phyloP scores from a whole-genome alignment of 345 rosid species.

The Eucalyptus viminalis region DNA sequence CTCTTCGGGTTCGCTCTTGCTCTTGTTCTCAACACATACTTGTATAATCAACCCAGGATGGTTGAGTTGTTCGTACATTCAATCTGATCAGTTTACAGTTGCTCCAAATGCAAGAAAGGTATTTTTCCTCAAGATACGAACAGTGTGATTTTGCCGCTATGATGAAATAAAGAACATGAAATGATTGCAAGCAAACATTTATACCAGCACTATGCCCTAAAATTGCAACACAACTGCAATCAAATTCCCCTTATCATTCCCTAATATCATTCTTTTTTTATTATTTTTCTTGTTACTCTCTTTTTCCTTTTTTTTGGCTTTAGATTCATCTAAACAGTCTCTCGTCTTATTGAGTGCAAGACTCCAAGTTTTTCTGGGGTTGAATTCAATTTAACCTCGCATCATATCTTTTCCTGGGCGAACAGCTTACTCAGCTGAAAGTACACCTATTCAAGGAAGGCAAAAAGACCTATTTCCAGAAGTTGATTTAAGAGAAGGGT shows the following conservation, averaged over 20 bases:
- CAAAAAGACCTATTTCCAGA: not conserved
- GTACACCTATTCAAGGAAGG: not conserved
- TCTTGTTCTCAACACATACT: not conserved
- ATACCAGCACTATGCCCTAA: not conserved
- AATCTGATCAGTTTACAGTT: not conserved
- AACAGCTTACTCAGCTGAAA: not conserved
- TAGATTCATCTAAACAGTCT: not conserved
- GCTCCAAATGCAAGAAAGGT: not conserved
- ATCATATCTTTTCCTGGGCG: not conserved
- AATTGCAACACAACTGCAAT: not conserved
- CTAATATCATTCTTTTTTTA: not conserved
- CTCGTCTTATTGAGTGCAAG: not conserved
- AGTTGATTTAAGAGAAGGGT: not conserved
- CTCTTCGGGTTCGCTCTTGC: not conserved
- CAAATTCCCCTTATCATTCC: not conserved
- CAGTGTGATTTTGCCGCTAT: not conserved
- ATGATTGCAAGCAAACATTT: not conserved
- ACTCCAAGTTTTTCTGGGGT: not conserved
- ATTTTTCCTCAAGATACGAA: not conserved
- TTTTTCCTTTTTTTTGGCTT: not conserved
- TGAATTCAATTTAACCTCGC: not conserved
- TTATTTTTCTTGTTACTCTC: not conserved
- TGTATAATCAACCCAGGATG: not conserved
- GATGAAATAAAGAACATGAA: not conserved
- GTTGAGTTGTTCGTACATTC: not conserved